Percentiles rank a stretch among this genome's conserved stretches.
Evolutionary conservation across 2,329 filamentous ascomycete genomes (phyloP).

Genomic region (Neurospora sp.): DNA sequence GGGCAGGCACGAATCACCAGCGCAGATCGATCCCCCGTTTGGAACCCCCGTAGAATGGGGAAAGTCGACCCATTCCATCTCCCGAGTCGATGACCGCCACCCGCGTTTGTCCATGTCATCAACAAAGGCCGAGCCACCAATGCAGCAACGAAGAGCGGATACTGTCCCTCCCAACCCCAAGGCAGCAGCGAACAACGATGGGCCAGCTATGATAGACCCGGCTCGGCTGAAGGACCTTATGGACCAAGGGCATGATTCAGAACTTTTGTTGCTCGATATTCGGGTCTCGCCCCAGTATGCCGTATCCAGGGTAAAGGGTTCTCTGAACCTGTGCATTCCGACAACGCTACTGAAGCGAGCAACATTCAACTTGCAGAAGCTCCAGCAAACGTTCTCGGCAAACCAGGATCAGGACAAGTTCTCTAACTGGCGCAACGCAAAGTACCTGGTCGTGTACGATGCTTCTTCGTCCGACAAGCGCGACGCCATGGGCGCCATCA

Average conservation of each 20-base stretch:
- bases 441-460: slow-evolving; percentile 82
- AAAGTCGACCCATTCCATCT: slow-evolving; percentile 29
- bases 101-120: slow-evolving; percentile 45
- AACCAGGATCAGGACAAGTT: slow-evolving; percentile 63
- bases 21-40: slow-evolving; percentile 29
- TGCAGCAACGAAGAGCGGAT: slow-evolving; percentile 31
- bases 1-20: slow-evolving; percentile 38
- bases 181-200: slow-evolving; percentile 28
- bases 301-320: slow-evolving; percentile 63
- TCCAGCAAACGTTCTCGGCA: slow-evolving; percentile 76
- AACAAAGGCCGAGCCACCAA: slow-evolving; percentile 33
- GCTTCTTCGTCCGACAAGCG: slow-evolving; percentile 64
- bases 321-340: slow-evolving; percentile 87
- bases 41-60: slow-evolving; percentile 14
- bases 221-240: slow-evolving; percentile 48
- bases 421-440: slow-evolving; percentile 62
- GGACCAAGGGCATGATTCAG: slow-evolving; percentile 27
- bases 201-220: slow-evolving; percentile 42
- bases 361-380: slow-evolving; percentile 80
- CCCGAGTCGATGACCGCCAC: slow-evolving; percentile 40
- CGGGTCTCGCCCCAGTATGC: slow-evolving; percentile 78
- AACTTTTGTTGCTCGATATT: slow-evolving; percentile 69
- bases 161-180: slow-evolving; percentile 40
- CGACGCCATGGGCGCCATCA: slow-evolving; percentile 70
- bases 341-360: slow-evolving; percentile 86